phyloP scores from a whole-genome alignment of 306 rosid species.

The Heteromeles arbutifolia region DNA sequence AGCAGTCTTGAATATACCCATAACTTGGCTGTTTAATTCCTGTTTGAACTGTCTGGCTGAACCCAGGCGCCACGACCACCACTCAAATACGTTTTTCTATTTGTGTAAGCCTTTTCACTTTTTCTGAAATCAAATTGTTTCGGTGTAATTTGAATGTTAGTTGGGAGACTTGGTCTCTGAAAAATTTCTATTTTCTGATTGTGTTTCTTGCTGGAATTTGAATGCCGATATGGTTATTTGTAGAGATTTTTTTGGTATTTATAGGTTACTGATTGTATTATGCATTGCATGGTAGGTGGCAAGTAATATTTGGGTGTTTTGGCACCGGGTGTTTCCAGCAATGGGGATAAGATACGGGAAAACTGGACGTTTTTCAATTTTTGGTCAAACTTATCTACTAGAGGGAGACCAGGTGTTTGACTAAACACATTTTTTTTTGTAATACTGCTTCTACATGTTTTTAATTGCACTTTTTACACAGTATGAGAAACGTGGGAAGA shows the following conservation, averaged over 20 bases:
- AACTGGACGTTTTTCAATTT: not conserved
- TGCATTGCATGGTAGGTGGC: not conserved
- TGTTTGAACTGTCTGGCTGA: too few species aligned
- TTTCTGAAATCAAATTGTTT: too few species aligned
- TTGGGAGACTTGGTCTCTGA: conserved; percentile 21
- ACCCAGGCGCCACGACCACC: not conserved
- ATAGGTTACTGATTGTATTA: not conserved
- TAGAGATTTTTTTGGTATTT: not conserved
- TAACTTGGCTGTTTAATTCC: too few species aligned
- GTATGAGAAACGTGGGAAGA: too few species aligned
- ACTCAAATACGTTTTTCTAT: conserved; percentile 12
- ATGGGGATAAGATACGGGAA: too few species aligned
- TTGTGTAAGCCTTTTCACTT: conserved; percentile 4
- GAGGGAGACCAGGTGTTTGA: not conserved
- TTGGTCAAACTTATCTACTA: not conserved
- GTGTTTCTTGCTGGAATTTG: too few species aligned
- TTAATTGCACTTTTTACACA: too few species aligned
- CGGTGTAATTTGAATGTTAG: not conserved
- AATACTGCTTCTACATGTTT: too few species aligned
- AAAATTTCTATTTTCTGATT: conserved; percentile 23
- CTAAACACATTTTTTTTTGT: too few species aligned
- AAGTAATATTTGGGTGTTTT: too few species aligned
- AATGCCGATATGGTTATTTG: not conserved
- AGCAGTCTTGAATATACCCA: too few species aligned
- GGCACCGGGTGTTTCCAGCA: too few species aligned